Conservation (phyloP, 352 stramenopile species). For the Plasmopara halstedii region DNA sequence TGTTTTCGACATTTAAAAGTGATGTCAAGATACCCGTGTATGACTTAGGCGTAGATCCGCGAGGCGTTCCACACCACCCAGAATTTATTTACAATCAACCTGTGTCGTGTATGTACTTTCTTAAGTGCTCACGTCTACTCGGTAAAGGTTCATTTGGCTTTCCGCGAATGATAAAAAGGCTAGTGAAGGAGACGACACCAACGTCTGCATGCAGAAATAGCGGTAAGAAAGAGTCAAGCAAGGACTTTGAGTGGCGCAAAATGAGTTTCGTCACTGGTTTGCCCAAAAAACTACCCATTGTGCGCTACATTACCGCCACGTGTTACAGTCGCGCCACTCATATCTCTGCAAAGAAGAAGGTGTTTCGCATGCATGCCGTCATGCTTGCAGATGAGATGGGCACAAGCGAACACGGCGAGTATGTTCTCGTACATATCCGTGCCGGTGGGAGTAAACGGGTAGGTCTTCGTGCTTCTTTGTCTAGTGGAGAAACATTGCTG, state of each 20-base stretch:
- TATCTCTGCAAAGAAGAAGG: conserved; percentile 56
- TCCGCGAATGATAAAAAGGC: conserved; percentile 53
- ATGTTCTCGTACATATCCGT: conserved; percentile 71
- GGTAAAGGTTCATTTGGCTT: conserved; percentile 70
- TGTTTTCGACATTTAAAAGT: conserved; percentile 33
- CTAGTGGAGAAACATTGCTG: background rate
- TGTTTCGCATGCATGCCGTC: conserved; percentile 74
- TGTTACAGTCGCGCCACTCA: conserved; percentile 60
- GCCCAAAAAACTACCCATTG: conserved; percentile 62
- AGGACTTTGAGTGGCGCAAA: conserved; percentile 77
- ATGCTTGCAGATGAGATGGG: conserved; percentile 54
- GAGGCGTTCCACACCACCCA: conserved; percentile 59
- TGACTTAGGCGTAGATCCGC: conserved; percentile 60
- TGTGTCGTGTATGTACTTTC: conserved; percentile 72
- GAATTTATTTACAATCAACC: conserved; percentile 75
- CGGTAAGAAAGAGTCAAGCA: conserved; percentile 43
- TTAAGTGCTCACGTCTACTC: conserved; percentile 48
- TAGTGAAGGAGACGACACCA: conserved; percentile 2
- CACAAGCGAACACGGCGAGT: conserved; percentile 37
- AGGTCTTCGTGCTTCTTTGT: conserved; percentile 47
- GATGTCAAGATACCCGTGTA: conserved; percentile 49
- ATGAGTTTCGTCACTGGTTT: conserved; percentile 78
- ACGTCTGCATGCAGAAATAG: conserved; percentile 17
- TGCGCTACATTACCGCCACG: conserved; percentile 72
- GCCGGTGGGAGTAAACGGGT: conserved; percentile 62